phyloP scores from a whole-genome alignment of 371 early-diverging fungal species.

The Mucor circinelloides region DNA sequence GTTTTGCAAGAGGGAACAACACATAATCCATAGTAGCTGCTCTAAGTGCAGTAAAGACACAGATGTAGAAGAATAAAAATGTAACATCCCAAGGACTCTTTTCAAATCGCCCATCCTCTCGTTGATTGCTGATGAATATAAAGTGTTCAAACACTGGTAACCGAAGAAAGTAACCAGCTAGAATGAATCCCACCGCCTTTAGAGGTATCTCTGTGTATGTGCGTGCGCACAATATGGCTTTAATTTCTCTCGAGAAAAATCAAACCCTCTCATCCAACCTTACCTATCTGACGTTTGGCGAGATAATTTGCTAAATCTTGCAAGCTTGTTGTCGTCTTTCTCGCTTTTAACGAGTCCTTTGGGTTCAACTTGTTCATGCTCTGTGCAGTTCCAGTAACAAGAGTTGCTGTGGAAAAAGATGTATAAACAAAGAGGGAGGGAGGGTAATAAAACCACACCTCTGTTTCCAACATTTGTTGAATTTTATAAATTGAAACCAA shows the following conservation, averaged over 20 bases:
- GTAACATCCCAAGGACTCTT: conserved; percentile 60
- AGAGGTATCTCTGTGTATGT: conserved; percentile 11
- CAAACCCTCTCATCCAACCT: neutral
- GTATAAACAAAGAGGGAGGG: neutral
- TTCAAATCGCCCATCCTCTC: conserved; percentile 47
- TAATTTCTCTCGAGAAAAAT: neutral
- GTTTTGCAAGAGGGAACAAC: conserved; percentile 56
- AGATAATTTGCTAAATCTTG: conserved; percentile 4
- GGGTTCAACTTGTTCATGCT: neutral
- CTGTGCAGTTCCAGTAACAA: neutral
- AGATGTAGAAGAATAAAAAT: conserved; percentile 63
- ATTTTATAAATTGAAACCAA: neutral
- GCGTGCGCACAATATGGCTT: neutral
- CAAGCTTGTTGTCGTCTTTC: neutral
- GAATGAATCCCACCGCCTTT: neutral
- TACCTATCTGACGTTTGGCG: conserved; percentile 1
- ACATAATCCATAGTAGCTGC: conserved; percentile 56
- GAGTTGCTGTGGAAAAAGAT: neutral
- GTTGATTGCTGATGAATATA: conserved; percentile 46
- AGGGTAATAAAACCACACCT: neutral
- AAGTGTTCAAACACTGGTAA: conserved; percentile 46
- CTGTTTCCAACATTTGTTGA: neutral
- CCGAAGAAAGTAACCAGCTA: conserved; percentile 33
- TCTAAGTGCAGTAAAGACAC: conserved; percentile 64
- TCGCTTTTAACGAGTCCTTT: neutral